Conservation (phyloP, 2,329 filamentous ascomycete species). For the Calonectria ilicicola region DNA sequence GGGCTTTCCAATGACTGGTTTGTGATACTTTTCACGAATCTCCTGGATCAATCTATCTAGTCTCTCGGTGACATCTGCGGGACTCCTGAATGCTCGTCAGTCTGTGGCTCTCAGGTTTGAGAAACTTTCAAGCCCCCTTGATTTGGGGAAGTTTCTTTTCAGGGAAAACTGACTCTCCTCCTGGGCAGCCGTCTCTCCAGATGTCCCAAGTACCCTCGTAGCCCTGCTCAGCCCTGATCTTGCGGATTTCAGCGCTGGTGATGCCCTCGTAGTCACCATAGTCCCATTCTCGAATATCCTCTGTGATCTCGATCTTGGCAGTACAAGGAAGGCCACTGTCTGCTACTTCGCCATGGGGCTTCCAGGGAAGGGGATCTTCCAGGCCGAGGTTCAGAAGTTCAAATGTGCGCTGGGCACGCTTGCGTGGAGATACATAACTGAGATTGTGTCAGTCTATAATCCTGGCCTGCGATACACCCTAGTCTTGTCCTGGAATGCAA, state of each 20-base stretch:
- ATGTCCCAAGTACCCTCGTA: conserved; percentile 79
- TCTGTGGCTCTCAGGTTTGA: not conserved
- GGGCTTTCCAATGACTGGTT: conserved; percentile 68
- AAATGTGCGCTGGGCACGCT: conserved; percentile 88
- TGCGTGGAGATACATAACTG: conserved; percentile 87
- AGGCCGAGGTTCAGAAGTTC: conserved; percentile 85
- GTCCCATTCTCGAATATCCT: conserved; percentile 86
- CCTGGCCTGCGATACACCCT: not conserved
- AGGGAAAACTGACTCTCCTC: conserved; percentile 76
- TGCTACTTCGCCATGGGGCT: conserved; percentile 55
- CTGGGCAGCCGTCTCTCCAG: conserved; percentile 88
- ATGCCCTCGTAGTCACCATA: conserved; percentile 90
- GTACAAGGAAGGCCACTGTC: conserved; percentile 60
- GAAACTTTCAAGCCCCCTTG: not conserved
- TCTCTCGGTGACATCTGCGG: conserved; percentile 77
- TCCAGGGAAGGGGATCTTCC: conserved; percentile 78
- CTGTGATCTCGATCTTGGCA: conserved; percentile 74
- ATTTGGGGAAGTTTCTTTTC: conserved; percentile 13
- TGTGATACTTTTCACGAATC: conserved; percentile 76
- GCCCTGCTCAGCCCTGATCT: conserved; percentile 67
- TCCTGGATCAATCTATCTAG: conserved; percentile 82
- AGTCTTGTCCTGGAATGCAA: conserved; percentile 1
- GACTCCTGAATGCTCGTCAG: conserved; percentile 63
- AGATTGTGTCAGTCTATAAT: conserved; percentile 13
- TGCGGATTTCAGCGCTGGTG: conserved; percentile 76